Percentiles rank a stretch among this genome's conserved stretches.
Conservation (phyloP, 179 eudicot species). For the Spergularia azorica region DNA sequence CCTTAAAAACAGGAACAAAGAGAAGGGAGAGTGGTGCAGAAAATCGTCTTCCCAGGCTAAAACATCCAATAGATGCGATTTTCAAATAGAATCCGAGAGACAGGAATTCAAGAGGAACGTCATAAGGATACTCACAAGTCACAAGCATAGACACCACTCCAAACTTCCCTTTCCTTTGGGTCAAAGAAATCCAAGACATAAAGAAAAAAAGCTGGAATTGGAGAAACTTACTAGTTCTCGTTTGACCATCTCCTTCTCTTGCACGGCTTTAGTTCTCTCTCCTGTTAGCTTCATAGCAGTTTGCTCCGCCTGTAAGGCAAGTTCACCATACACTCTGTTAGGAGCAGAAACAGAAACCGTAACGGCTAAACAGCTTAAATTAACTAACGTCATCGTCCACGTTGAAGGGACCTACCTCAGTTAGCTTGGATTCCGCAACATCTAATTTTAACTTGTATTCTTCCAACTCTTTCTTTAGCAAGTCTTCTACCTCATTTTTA, state of each 20-base stretch:
- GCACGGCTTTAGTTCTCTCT: constrained; percentile 40
- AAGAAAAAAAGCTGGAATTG: neutral
- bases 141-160: neutral
- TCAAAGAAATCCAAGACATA: neutral
- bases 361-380: neutral
- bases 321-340: neutral
- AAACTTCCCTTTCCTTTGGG: neutral
- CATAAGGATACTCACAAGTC: no score
- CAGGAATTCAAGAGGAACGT: no score
- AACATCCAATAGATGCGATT: no score
- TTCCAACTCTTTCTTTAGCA: constrained; percentile 36
- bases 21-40: no score
- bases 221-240: constrained; percentile 43
- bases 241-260: constrained; percentile 39
- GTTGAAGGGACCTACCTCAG: constrained; percentile 42
- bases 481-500: constrained; percentile 19
- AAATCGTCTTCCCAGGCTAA: no score
- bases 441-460: constrained; percentile 49
- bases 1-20: no score
- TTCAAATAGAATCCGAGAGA: no score
- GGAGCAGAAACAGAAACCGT: neutral
- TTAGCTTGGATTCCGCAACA: constrained; percentile 45
- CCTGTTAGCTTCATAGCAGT: constrained; percentile 37
- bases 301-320: constrained; percentile 43
- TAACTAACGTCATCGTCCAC: neutral